Percentiles rank a stretch among this genome's conserved stretches.
Evolutionary conservation across 139 green algal species (phyloP).

Genomic region (Eudorina sp.): DNA sequence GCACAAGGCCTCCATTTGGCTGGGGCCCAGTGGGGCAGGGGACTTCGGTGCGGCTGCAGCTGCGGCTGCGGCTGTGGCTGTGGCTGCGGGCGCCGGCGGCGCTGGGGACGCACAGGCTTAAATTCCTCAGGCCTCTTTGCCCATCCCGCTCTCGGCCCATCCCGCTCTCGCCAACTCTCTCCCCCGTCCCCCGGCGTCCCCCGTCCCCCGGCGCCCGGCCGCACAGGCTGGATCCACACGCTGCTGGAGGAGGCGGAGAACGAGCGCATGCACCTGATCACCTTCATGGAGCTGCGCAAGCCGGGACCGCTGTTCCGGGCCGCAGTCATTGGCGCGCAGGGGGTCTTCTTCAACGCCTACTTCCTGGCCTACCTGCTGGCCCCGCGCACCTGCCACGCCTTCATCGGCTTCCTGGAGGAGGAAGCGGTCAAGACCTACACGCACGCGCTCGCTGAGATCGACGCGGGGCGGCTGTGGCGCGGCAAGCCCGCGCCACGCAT

Average conservation of each 20-base stretch:
- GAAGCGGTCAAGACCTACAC: slow-evolving; percentile 97
- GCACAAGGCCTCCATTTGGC: too few relatives aligned
- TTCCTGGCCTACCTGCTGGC: slow-evolving; percentile 87
- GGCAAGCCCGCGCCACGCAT: slow-evolving; percentile 74
- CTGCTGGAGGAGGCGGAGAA: slow-evolving; percentile 98
- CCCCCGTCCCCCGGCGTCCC: background rate
- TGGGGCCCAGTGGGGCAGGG: background rate
- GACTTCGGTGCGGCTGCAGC: background rate
- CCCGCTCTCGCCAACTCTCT: background rate
- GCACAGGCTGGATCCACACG: slow-evolving; percentile 89
- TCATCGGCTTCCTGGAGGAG: slow-evolving; percentile 97
- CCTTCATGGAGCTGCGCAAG: slow-evolving; percentile 91
- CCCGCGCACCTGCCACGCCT: slow-evolving; percentile 84
- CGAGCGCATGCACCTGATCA: slow-evolving; percentile 96
- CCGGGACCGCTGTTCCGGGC: slow-evolving; percentile 82
- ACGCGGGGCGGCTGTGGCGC: slow-evolving; percentile 80
- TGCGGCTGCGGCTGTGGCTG: background rate
- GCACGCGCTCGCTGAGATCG: slow-evolving; percentile 78
- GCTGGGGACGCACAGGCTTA: too few relatives aligned
- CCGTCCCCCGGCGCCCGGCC: background rate
- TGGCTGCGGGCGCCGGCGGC: too few relatives aligned
- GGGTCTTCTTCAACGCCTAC: slow-evolving; percentile 92
- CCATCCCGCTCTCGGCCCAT: too few relatives aligned
- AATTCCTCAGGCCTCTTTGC: too few relatives aligned
- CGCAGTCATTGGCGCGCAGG: slow-evolving; percentile 83